phyloP scores from a whole-genome alignment of 2,329 filamentous ascomycete species.

The Ceratocystis ficicola region DNA sequence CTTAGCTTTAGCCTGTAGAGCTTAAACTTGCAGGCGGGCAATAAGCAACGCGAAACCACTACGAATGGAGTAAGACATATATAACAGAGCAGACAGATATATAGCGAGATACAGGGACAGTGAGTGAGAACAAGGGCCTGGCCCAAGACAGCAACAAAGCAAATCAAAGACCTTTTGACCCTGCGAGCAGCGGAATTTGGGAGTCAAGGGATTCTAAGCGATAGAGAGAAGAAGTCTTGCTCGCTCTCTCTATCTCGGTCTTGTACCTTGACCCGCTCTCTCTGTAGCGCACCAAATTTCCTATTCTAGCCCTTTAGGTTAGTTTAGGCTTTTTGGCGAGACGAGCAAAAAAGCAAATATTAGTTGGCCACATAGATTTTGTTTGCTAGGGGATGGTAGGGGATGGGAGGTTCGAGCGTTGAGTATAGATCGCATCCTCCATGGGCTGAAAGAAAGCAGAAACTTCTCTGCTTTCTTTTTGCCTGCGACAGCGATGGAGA shows the following conservation, averaged over 20 bases:
- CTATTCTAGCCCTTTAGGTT: constrained; percentile 13
- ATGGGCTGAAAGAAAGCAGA: neutral
- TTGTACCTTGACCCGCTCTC: neutral
- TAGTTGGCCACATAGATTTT: no score
- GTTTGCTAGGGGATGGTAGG: neutral
- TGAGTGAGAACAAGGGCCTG: neutral
- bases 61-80: neutral
- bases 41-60: no score
- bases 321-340: neutral
- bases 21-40: no score
- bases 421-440: neutral
- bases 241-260: neutral
- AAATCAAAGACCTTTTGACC: constrained; percentile 11
- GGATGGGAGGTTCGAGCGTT: neutral
- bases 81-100: neutral
- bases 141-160: neutral
- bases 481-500: neutral
- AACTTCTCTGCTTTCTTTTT: neutral
- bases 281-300: constrained; percentile 3
- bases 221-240: neutral
- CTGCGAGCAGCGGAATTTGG: neutral
- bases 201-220: constrained; percentile 5
- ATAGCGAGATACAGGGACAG: neutral
- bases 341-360: neutral
- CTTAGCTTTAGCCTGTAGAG: no score